A percentile compares a stretch with the other conserved stretches of the same genome.
Conservation (phyloP, 495 filamentous ascomycete species). For the Penicillium taxi region DNA sequence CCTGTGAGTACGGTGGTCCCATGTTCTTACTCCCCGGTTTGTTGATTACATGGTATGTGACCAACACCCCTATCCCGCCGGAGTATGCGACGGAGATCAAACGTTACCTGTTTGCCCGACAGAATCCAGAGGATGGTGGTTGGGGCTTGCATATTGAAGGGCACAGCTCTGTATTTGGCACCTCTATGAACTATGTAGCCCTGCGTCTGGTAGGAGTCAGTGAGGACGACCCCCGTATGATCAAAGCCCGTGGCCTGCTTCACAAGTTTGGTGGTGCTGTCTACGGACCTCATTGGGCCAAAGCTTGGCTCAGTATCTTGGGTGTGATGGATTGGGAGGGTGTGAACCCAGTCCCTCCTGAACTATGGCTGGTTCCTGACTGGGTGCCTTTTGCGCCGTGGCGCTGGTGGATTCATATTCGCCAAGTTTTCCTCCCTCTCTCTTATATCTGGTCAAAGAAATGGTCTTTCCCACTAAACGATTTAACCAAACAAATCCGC, state of each 20-base stretch:
- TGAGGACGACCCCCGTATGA: slow-evolving; percentile 75
- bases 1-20: slow-evolving; percentile 88
- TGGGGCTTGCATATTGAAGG: slow-evolving; percentile 97
- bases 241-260: slow-evolving; percentile 75
- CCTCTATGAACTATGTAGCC: slow-evolving; percentile 78
- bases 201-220: slow-evolving; percentile 82
- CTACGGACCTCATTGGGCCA: slow-evolving; percentile 86
- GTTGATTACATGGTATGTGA: slow-evolving; percentile 84
- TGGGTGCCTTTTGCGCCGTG: slow-evolving; percentile 93
- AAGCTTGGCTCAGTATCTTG: slow-evolving; percentile 82
- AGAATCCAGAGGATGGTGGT: slow-evolving; percentile 81
- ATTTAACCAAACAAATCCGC: slow-evolving; percentile 61
- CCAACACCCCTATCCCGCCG: slow-evolving; percentile 77
- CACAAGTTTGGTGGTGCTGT: slow-evolving; percentile 82
- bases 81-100: slow-evolving; percentile 82
- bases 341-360: slow-evolving; percentile 88
- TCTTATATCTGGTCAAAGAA: slow-evolving; percentile 76
- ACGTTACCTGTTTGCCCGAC: slow-evolving; percentile 83
- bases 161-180: slow-evolving; percentile 89
- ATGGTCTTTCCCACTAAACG: slow-evolving; percentile 63
- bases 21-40: slow-evolving; percentile 83
- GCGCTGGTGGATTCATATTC: slow-evolving; percentile 99
- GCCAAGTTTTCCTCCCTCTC: slow-evolving; percentile 88
- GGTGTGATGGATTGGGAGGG: slow-evolving; percentile 83
- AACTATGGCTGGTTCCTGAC: slow-evolving; percentile 91